Base-by-base conservation (phyloP, 495 filamentous ascomycete genomes). In the Sordaria brevicollis region DNA sequence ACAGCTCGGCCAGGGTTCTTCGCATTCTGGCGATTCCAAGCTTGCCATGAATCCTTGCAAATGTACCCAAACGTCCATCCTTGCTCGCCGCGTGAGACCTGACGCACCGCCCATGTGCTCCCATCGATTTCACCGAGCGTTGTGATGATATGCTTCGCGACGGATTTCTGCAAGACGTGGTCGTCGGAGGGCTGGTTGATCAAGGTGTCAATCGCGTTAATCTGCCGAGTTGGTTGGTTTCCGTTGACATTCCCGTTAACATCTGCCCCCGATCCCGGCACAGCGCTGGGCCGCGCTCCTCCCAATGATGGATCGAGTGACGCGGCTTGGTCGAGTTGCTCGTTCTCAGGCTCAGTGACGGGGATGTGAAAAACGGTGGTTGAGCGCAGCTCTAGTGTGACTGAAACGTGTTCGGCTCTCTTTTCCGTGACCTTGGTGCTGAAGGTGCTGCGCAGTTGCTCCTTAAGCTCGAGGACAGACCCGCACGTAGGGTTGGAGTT, bases 11-110 rank as follows among this genome's bases (percentile, higher is more conserved):
- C 70, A 19, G 76, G 70, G 35, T 68, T 78, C 57, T 82, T 84
- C 1, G 77, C 74, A 69, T 74, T 73, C 39, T 81, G 79, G n/a
- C 81, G 82, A 65, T 70, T 75, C 83, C 83, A 85, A 17, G 77
- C 76, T 72, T 80, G 76, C 57, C 79, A 72, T n/a, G 83, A 85
- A 72, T 81, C 81, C 72, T 81, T 81, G 77, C 83, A 85, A 54
- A 80, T 77, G 69, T 84, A 83, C 15, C 76, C 80, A 66, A 85
- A 84, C 5, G 75, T 79, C 83, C 83, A 85, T 19, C 81, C 81
- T 57, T 82, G 81, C 31, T 81, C 74, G 29, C 43, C 76, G 38
- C 76, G 75, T 17, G 81, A 79, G 31, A 83, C 76, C 21, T 79
- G 69, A 8, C 81, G 78, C 49, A 82, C 76, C 5, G 70, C 70